Evolutionary conservation across 805 yeast species (phyloP), one percentile per base, ranked within the genome.

Genomic region (Starmerella apis): DNA sequence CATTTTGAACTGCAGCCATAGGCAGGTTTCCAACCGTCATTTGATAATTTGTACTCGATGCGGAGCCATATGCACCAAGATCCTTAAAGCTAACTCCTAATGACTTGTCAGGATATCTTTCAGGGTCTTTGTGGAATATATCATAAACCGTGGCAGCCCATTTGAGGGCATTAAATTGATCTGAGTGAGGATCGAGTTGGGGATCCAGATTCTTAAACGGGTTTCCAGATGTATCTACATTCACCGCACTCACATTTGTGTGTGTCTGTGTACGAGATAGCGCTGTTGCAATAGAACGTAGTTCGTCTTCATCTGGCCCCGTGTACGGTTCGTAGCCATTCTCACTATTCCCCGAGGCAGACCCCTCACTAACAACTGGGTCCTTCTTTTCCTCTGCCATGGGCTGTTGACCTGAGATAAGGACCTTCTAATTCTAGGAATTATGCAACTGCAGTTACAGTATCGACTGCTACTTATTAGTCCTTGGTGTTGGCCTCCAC

Each of bases 131-230:
- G 37, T 72, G 74, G 61, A 63, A 65, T 50, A 81, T 61, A 46
- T 71, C 68, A 53, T 74, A 69, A 68, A 82, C 66, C 58, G 80
- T 78, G 59, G 74, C 73, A 51, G 81, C 76, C 87, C 88, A 83
- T 53, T 71, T 75, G 53, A 71, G 70, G 23, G 83, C 70, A 56
- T 70, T 67, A 65, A 83, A 83, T 27, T 73, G 61, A 2, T 72
- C 76, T 42, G 73, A 67, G 50, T 73, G 68, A 9, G 90, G 90
- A 59, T 82, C 78, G 54, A 83, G 68, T 33, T 65, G 60, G 2
- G 75, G 73, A 54, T 74, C 77, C n/a, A 43, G 22, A n/a, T 33
- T 33, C 8, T 13, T 11, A 22, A 30, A 16, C 20, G n/a, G 39
- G 43, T 28, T 49, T 18, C 13, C 42, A 51, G 13, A 33, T 39